Percentiles rank a stretch among this genome's conserved stretches.
phyloP scores from a whole-genome alignment of 768 basidiomycete genomes.

The Russula emetica region DNA sequence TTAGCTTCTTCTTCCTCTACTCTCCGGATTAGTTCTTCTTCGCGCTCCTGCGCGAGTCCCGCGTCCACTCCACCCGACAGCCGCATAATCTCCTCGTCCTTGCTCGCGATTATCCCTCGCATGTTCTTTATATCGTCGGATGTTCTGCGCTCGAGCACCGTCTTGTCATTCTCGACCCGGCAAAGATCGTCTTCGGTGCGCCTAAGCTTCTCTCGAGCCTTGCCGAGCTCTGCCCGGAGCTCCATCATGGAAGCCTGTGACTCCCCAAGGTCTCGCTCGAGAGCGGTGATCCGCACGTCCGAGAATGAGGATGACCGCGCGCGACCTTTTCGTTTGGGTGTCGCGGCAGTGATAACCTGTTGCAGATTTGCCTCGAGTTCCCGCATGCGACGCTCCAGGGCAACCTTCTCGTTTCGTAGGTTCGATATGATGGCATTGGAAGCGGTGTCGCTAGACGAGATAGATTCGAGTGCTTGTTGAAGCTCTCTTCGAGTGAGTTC shows the following conservation, averaged over 20 bases:
- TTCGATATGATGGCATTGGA: slow-evolving; percentile 24
- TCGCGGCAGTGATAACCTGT: slow-evolving; percentile 36
- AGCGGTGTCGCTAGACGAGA: slow-evolving; percentile 19
- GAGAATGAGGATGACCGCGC: slow-evolving; percentile 59
- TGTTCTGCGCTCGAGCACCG: slow-evolving; percentile 48
- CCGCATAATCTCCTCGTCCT: slow-evolving; percentile 54
- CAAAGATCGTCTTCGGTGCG: slow-evolving; percentile 46
- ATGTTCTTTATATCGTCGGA: slow-evolving; percentile 45
- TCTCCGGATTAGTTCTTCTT: slow-evolving; percentile 57
- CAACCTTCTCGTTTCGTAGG: slow-evolving; percentile 54
- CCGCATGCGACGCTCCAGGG: slow-evolving; percentile 52
- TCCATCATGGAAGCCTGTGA: slow-evolving; percentile 41
- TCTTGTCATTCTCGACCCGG: slow-evolving; percentile 55
- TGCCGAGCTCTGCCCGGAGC: slow-evolving; percentile 44
- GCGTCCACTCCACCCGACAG: slow-evolving; percentile 39
- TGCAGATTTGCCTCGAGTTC: slow-evolving; percentile 50
- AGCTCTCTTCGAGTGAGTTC: slow-evolving; percentile 23
- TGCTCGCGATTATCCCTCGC: slow-evolving; percentile 45
- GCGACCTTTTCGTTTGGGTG: slow-evolving; percentile 35
- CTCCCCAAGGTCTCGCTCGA: slow-evolving; percentile 57
- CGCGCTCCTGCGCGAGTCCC: slow-evolving; percentile 42
- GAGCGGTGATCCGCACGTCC: slow-evolving; percentile 43
- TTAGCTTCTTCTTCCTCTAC: slow-evolving; percentile 72
- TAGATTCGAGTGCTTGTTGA: slow-evolving; percentile 23
- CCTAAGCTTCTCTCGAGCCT: slow-evolving; percentile 45